Conservation (phyloP, 441 rosid genomes). For the Arabidopsis hybrid region DNA sequence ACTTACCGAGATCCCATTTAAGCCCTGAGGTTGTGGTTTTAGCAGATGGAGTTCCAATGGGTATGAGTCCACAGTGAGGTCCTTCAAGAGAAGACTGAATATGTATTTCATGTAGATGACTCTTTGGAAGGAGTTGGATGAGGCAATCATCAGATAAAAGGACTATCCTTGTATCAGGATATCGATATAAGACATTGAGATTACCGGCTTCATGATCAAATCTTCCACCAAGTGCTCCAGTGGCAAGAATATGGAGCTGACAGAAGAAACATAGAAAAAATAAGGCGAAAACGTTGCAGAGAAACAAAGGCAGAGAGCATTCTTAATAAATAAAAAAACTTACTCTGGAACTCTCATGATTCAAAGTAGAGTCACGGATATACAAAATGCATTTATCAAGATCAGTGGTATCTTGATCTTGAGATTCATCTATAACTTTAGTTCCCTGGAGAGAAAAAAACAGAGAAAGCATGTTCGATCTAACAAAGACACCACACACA, state of each 20-base stretch:
- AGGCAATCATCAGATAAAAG: constrained; percentile 85
- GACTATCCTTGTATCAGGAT: constrained; percentile 59
- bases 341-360: constrained; percentile 63
- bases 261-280: constrained; percentile 3
- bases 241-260: constrained; percentile 82
- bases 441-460: constrained; percentile 65
- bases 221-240: constrained; percentile 96
- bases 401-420: constrained; percentile 96
- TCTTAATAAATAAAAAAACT: constrained; percentile 23
- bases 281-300: neutral
- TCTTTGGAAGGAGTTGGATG: constrained; percentile 78
- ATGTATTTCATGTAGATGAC: constrained; percentile 69
- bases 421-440: constrained; percentile 69
- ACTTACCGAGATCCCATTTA: constrained; percentile 90
- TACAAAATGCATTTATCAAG: constrained; percentile 77
- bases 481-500: neutral
- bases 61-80: constrained; percentile 92
- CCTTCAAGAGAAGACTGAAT: constrained; percentile 70
- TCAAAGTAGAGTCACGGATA: constrained; percentile 55
- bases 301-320: neutral
- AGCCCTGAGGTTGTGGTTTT: constrained; percentile 87
- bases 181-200: constrained; percentile 70
- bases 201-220: constrained; percentile 97
- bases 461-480: constrained; percentile 3
- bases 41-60: constrained; percentile 74